Base-by-base conservation (phyloP, 2,329 filamentous ascomycete species). In the Elsinoe batatas region DNA sequence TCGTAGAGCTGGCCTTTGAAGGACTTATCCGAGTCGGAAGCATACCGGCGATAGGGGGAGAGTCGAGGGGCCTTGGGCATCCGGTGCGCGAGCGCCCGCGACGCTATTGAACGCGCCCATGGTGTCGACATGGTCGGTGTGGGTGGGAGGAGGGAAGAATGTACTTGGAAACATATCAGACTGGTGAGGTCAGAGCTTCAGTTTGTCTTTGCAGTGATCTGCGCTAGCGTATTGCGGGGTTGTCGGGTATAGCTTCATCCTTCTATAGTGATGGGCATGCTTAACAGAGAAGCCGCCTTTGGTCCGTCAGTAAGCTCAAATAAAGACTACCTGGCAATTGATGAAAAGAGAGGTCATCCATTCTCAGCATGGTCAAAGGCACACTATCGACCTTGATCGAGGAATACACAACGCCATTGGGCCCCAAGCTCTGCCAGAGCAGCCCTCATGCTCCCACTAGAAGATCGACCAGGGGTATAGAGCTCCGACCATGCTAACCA, bases 1-100 rank as follows among this genome's bases (percentile, higher is more conserved):
- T 83, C 78, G 60, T 81, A 83, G 43, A 85, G 63, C 65, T 84
- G 81, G 33, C 75, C 74, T 64, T 80, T 78, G 70, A 84, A 84
- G 1, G 77, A 75, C 26, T 67, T 60, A 37, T 49, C 56, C 5
- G 47, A 51, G 20, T 57, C 57, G 11, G 56, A 57, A n/a, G 58
- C 56, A 53, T 60, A 58, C 7, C 30, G 13, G n/a, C 53, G 18
- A 33, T 22, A 3, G 1, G 33, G 6, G 11, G 47, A 17, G 15
- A 30, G 12, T 11, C 37, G 20, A 13, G 11, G 17, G 36, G 11
- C 12, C 6, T 33, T 10, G 10, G 26, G 13, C 5, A 35, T 18
- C 3, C 37, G 36, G 13, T 11, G 13, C 20, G 26, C 3, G 22
- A 30, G 13, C 35, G n/a, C 37, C 15, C 51, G 51, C 37, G 51